phyloP scores from a whole-genome alignment of 202 grass and related monocot genomes.

The Saccharum hybrid region DNA sequence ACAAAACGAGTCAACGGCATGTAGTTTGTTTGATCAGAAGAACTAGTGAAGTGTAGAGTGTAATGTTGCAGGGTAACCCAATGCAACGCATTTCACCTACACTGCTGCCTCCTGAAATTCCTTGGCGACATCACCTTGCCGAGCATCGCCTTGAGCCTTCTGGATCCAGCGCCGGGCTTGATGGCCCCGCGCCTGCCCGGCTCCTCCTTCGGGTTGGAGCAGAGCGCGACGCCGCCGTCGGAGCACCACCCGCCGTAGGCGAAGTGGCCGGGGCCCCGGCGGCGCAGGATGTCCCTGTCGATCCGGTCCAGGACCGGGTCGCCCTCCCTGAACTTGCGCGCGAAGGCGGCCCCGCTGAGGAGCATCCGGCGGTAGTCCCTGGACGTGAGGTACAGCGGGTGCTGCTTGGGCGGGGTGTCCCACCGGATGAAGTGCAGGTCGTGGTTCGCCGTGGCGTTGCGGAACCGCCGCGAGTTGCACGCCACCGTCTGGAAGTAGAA shows the following conservation, averaged over 20 bases:
- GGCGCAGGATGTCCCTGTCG: slow-evolving; percentile 78
- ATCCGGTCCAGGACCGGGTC: slow-evolving; percentile 84
- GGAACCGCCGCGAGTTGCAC: slow-evolving; percentile 75
- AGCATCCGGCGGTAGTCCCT: slow-evolving; percentile 79
- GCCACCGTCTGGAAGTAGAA: slow-evolving; percentile 99
- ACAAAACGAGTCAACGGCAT: background rate
- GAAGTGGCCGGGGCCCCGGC: slow-evolving; percentile 47
- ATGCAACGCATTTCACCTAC: slow-evolving; percentile 48
- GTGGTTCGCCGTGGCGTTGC: slow-evolving; percentile 76
- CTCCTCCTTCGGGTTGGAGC: slow-evolving; percentile 49
- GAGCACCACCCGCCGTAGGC: slow-evolving; percentile 88
- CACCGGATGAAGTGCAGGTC: slow-evolving; percentile 85
- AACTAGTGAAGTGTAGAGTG: background rate
- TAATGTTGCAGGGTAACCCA: background rate
- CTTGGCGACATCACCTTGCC: slow-evolving; percentile 51
- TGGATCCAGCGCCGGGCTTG: slow-evolving; percentile 73
- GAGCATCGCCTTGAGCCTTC: slow-evolving; percentile 71
- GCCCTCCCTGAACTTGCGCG: slow-evolving; percentile 73
- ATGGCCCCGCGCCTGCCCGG: slow-evolving; percentile 41
- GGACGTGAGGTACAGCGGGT: slow-evolving; percentile 70
- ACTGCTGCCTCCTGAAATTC: slow-evolving; percentile 67
- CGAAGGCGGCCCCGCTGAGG: slow-evolving; percentile 72
- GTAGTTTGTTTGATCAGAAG: slow-evolving; percentile 35
- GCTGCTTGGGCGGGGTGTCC: slow-evolving; percentile 95
- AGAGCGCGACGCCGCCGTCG: slow-evolving; percentile 41